Evolutionary conservation across 495 filamentous ascomycete species (phyloP), one percentile per base, ranked within the genome.

Genomic region (Podospora pseudocomata): DNA sequence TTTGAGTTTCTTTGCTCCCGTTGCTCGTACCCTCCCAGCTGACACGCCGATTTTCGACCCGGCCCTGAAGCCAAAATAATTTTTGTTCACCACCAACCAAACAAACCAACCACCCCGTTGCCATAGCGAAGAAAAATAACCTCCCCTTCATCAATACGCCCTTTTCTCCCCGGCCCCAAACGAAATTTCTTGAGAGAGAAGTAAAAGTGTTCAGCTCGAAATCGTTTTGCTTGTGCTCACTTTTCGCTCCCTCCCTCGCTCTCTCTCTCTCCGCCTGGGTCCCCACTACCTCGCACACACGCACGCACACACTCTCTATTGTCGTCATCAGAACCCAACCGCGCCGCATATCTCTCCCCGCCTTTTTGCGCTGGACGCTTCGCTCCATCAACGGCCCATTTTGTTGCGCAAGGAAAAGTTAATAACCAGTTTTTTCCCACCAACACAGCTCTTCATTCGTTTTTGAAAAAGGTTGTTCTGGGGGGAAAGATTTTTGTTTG

Each of bases 101-200:
- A 69, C 63, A 23, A 23, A 23, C 23, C 23, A 23, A 23, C 32
- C n/a, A 7, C 39, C 53, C 68, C 57, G 55, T 65, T 65, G 23
- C 56, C 61, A 49, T 23, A 32, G 26, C 32, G 54, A 7, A 20
- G 49, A 16, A 26, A 1, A 61, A 53, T 32, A 30, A 26, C n/a
- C 13, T 23, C 34, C 61, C 55, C 57, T 57, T 55, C 56, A 32
- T 54, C 59, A 30, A 58, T 5, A 44, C 34, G n/a, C 19, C 62
- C n/a, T 4, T n/a, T 23, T 6, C 20, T 32, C 44, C 30, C 27
- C 32, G 16, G 11, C 60, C 11, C 23, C 23, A 23, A 39, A 63
- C 30, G n/a, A 6, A 5, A 26, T 23, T 23, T 23, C 23, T 23
- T 23, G 16, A 9, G 23, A 7, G 7, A 32, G 30, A 32, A 32